These are phyloP conservation scores for Podospora didyma DNA, from an alignment of 495 filamentous ascomycete species.

Conservation along the genomic window DNA sequence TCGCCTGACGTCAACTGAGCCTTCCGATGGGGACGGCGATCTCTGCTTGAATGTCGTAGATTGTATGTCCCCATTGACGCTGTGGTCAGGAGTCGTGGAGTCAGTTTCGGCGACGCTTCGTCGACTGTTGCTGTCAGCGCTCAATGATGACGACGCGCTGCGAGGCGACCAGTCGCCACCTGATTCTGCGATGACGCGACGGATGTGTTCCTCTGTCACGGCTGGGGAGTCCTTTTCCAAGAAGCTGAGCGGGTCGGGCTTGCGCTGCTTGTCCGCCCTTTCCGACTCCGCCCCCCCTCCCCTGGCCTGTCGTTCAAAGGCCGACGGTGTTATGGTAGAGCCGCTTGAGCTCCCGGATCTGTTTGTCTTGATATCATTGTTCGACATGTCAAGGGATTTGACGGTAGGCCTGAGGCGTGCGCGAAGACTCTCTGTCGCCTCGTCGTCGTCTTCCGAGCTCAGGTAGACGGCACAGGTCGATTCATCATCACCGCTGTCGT, in stretches of 20 bases:
- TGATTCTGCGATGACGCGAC: constrained; percentile 26
- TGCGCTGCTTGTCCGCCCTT: background rate
- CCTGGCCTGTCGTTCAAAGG: background rate
- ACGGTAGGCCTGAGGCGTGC: background rate
- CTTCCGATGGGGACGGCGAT: background rate
- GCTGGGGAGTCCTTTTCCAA: constrained; percentile 29
- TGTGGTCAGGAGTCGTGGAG: constrained; percentile 42
- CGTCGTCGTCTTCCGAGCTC: background rate
- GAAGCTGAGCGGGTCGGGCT: constrained; percentile 29
- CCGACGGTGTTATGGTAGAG: background rate
- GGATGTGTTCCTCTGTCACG: constrained; percentile 27
- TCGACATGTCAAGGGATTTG: background rate
- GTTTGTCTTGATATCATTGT: background rate
- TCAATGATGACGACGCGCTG: constrained; percentile 32
- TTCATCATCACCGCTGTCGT: background rate
- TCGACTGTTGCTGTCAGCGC: constrained; percentile 31
- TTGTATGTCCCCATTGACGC: constrained; percentile 22
- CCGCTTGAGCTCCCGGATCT: background rate
- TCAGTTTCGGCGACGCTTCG: constrained; percentile 38
- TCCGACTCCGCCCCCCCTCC: background rate
- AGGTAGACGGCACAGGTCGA: background rate
- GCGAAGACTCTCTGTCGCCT: background rate
- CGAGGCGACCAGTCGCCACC: constrained; percentile 24
- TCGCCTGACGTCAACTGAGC: background rate
- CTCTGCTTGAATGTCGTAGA: background rate